phyloP scores from a whole-genome alignment of 306 rosid genomes.

The Astragalus glycyphyllos region DNA sequence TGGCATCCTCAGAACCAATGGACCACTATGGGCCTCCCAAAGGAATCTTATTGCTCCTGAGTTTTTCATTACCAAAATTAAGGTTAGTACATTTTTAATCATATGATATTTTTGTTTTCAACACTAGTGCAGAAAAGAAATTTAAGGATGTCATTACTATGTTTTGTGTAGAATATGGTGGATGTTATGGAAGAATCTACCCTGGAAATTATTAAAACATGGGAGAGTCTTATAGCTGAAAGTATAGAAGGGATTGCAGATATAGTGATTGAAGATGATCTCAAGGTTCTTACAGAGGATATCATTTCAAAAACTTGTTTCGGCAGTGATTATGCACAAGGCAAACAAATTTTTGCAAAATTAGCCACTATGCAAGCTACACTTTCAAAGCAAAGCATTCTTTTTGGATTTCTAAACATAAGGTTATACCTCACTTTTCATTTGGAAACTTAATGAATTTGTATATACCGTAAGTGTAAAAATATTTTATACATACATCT shows the following conservation, averaged over 20 bases:
- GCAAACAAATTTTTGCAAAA: conserved; percentile 48
- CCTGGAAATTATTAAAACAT: not conserved
- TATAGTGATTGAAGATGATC: conserved; percentile 38
- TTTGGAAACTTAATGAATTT: too few species aligned
- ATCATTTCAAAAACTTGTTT: conserved; percentile 50
- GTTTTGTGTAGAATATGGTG: conserved; percentile 35
- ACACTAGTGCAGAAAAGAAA: too few species aligned
- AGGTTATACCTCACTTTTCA: conserved; percentile 17
- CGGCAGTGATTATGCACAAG: conserved; percentile 46
- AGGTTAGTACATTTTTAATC: conserved; percentile 24
- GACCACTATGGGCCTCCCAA: conserved; percentile 40
- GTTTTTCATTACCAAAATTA: conserved; percentile 46
- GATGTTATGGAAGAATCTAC: conserved; percentile 44
- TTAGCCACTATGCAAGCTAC: conserved; percentile 36
- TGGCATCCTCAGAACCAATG: conserved; percentile 43
- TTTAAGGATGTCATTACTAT: too few species aligned
- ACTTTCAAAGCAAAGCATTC: conserved; percentile 33
- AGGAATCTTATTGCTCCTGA: conserved; percentile 53
- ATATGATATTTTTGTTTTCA: too few species aligned
- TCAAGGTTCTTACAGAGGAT: conserved; percentile 43
- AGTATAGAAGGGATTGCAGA: conserved; percentile 36
- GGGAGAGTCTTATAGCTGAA: conserved; percentile 39
- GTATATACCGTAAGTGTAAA: too few species aligned
- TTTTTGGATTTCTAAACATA: conserved; percentile 42
- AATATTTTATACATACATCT: too few species aligned